Conservation (phyloP, 768 basidiomycete species). For the Sistotremastrum suecicum region DNA sequence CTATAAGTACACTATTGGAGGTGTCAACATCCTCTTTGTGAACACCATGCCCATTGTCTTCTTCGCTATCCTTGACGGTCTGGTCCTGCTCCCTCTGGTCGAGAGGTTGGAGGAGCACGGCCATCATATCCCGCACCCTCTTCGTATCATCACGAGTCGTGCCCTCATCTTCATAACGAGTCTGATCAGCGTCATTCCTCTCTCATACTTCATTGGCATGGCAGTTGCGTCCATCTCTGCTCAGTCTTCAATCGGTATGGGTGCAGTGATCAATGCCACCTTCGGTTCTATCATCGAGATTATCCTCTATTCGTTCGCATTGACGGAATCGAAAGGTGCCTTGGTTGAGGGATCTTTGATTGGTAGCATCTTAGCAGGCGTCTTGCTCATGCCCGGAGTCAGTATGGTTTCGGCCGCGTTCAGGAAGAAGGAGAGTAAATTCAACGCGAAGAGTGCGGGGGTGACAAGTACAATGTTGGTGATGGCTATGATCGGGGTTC, state of each 20-base stretch:
- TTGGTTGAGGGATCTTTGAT: constrained; percentile 96
- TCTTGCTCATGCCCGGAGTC: constrained; percentile 90
- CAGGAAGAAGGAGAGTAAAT: constrained; percentile 86
- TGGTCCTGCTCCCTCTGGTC: constrained; percentile 60
- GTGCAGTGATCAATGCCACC: constrained; percentile 97
- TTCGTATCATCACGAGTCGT: constrained; percentile 57
- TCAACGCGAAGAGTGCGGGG: constrained; percentile 98
- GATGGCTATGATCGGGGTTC: constrained; percentile 96
- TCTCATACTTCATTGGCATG: constrained; percentile 99
- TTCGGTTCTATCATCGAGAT: constrained; percentile 99
- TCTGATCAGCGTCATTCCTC: constrained; percentile 84
- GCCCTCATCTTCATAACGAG: constrained; percentile 72
- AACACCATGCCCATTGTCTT: constrained; percentile 89
- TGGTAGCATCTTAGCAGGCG: constrained; percentile 88
- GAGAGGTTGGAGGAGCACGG: constrained; percentile 44
- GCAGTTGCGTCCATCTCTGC: constrained; percentile 98
- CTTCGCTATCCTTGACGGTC: constrained; percentile 90
- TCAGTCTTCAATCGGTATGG: constrained; percentile 97
- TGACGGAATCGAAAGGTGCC: constrained; percentile 82
- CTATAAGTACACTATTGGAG: constrained; percentile 98
- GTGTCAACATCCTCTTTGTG: constrained; percentile 96
- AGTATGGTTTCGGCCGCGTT: constrained; percentile 91
- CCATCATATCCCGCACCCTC: constrained; percentile 45
- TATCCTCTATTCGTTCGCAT: constrained; percentile 78
- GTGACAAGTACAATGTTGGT: constrained; percentile 99